Evolutionary conservation across 208 protist genomes (phyloP), one percentile per base, ranked within the genome.

Genomic region (Leishmania aethiopica): DNA sequence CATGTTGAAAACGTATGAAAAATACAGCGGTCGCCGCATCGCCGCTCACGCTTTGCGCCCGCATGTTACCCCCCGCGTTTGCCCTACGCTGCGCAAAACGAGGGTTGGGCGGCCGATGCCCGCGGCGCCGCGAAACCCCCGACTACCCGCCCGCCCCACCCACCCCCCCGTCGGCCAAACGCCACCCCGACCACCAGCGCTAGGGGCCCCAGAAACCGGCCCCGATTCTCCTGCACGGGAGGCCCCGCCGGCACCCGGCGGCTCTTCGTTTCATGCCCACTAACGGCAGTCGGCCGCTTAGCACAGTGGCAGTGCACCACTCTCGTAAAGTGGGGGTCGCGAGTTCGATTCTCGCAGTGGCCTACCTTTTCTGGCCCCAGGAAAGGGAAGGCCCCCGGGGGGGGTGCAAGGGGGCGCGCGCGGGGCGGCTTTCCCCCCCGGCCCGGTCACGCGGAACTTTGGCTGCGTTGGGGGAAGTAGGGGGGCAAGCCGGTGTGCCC

Each of bases 301-400:
- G 95, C 95, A 97, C 95, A 98, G 95, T 98, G 95, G 96, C 93
- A 98, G 94, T 97, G 95, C 95, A 97, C 93, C 92, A 95, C 93
- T 98, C 94, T 98, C 96, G 96, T 97, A 98, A 98, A 98, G 93
- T 96, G 93, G 93, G 94, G 96, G 95, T 97, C 96, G 92, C 93
- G 94, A 97, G 95, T 98, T 97, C 95, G 93, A 98, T 98, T 98
- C 95, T 97, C 94, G 93, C 92, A 98, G 93, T 96, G 93, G 95
- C 93, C 95, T 98, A 0, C 32, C 78, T 90, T 90, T 90, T 89
- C 22, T 47, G 8, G 8, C 45, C 0, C 8, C 45, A 1, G 10
- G 45, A 13, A 13, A 10, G 10, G 8, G 0, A 11, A 0, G 45
- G 10, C 10, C 7, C 25, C n/a, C 45, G 15, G 25, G 32, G 5